Percentiles rank a stretch among this genome's conserved stretches.
Evolutionary conservation across 148 eudicot species (phyloP).

Genomic region (Vaccinium macrocarpon): DNA sequence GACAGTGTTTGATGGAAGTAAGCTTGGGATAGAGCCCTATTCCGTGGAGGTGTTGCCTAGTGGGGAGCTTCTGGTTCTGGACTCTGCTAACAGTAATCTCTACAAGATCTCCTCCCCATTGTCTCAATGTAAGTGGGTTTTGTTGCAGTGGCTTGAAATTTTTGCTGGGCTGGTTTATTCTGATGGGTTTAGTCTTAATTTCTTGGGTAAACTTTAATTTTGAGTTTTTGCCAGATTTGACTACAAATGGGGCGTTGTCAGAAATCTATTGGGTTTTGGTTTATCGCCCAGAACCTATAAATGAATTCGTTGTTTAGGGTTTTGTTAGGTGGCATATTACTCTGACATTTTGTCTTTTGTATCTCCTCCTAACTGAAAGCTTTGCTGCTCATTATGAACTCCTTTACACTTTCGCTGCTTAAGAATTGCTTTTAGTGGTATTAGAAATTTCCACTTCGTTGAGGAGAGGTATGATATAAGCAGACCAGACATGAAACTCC

Average conservation of each 20-base stretch:
- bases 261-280: constrained; percentile 18
- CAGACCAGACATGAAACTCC: neutral
- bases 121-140: constrained; percentile 67
- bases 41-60: constrained; percentile 69
- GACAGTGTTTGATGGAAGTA: constrained; percentile 99
- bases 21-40: constrained; percentile 92
- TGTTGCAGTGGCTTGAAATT: neutral
- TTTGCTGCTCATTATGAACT: neutral
- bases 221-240: neutral
- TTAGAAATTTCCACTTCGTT: constrained; percentile 1
- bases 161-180: neutral
- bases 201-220: constrained; percentile 3
- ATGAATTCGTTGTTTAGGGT: constrained; percentile 10
- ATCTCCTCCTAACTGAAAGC: neutral
- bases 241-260: neutral
- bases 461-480: neutral
- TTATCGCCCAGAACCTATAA: constrained; percentile 12
- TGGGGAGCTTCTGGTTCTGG: constrained; percentile 94
- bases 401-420: neutral
- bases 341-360: constrained; percentile 4
- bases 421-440: constrained; percentile 1
- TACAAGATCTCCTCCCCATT: constrained; percentile 88
- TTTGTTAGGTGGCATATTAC: constrained; percentile 2
- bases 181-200: neutral
- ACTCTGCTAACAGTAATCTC: constrained; percentile 88